phyloP scores from a whole-genome alignment of 1,139 yeast species.

The Taphrina wiesneri region DNA sequence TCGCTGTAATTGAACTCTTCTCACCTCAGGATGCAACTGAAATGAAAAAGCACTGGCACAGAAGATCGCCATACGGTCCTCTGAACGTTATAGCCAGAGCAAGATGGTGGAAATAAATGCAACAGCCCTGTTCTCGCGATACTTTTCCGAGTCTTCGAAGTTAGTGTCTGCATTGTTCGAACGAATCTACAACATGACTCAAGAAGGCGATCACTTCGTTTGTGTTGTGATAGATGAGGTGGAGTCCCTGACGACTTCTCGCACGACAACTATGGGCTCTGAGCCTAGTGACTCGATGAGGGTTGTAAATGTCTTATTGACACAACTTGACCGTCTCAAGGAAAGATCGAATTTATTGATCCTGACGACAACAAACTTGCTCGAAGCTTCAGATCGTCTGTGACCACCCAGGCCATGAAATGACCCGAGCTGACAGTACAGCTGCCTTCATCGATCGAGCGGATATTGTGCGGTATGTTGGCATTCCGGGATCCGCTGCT shows the following conservation, averaged over 20 bases:
- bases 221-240: conserved; percentile 40
- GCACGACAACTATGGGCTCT: conserved; percentile 36
- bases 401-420: too few relatives aligned
- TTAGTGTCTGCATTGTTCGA: conserved; percentile 39
- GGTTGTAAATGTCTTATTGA: conserved; percentile 39
- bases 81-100: conserved; percentile 29
- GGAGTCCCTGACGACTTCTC: conserved; percentile 39
- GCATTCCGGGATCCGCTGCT: conserved; percentile 38
- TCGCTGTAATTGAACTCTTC: conserved; percentile 3
- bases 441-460: conserved; percentile 40
- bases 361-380: conserved; percentile 39
- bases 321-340: conserved; percentile 39
- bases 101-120: conserved; percentile 39
- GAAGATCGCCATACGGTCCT: conserved; percentile 38
- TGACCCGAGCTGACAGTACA: neutral
- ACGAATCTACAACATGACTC: conserved; percentile 36
- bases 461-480: conserved; percentile 38
- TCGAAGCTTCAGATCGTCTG: conserved; percentile 39
- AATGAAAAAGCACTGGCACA: conserved; percentile 38
- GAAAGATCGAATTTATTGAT: conserved; percentile 37
- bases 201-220: conserved; percentile 37
- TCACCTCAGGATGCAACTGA: neutral
- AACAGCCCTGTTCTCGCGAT: conserved; percentile 39
- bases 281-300: conserved; percentile 40
- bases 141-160: conserved; percentile 40